Evolutionary conservation across 495 filamentous ascomycete species (phyloP).

Genomic region (Glutinoglossum americanum): DNA sequence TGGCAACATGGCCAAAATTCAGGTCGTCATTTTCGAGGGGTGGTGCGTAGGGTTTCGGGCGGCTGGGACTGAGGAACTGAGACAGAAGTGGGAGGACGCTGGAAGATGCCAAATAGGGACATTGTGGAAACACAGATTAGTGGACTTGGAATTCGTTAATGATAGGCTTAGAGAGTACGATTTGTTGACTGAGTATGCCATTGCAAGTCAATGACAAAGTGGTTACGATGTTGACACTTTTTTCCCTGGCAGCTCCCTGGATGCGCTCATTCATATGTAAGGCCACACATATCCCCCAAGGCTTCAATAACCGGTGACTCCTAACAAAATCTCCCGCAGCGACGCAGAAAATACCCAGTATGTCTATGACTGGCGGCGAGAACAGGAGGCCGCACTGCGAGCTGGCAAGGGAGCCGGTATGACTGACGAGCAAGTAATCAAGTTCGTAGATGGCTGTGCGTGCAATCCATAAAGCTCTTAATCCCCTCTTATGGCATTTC

Average conservation of each 20-base stretch:
- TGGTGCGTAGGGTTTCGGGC: constrained; percentile 80
- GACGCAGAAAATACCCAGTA: constrained; percentile 56
- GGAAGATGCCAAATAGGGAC: constrained; percentile 21
- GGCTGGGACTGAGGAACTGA: constrained; percentile 30
- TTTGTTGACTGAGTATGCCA: constrained; percentile 37
- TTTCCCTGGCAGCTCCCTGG: constrained; percentile 27
- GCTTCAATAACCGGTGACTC: too few relatives aligned
- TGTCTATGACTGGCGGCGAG: constrained; percentile 72
- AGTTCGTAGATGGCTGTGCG: constrained; percentile 48
- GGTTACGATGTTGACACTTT: background rate
- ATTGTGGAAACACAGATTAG: constrained; percentile 36
- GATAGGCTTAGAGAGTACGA: constrained; percentile 47
- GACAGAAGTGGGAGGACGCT: constrained; percentile 33
- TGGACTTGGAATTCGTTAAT: constrained; percentile 56
- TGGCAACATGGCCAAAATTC: constrained; percentile 23
- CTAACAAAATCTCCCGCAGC: constrained; percentile 14
- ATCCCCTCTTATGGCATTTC: too few relatives aligned
- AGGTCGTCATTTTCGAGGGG: constrained; percentile 69
- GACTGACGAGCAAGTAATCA: constrained; percentile 45
- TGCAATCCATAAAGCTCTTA: constrained; percentile 1
- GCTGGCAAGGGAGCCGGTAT: constrained; percentile 47
- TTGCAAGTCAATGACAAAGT: background rate
- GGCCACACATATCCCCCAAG: constrained; percentile 6
- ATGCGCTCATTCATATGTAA: constrained; percentile 72
- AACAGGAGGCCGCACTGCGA: constrained; percentile 58